Evolutionary conservation across 1,139 yeast species (phyloP).

Genomic region (Kodamaea ohmeri): DNA sequence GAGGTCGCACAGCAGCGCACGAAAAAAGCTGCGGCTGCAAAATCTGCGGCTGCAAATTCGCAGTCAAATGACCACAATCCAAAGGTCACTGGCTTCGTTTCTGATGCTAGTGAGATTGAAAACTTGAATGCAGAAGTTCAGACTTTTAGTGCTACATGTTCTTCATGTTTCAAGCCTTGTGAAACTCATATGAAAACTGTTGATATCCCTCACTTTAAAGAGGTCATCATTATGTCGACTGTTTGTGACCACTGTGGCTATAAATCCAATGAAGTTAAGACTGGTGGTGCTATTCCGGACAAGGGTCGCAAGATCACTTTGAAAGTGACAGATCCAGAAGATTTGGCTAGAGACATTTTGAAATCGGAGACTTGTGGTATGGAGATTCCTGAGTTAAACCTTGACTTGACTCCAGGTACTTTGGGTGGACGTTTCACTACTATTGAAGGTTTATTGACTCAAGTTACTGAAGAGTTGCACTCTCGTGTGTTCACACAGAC

Average conservation of each 20-base stretch:
- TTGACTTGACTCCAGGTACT: slow-evolving; percentile 95
- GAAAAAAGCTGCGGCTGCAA: slow-evolving; percentile 23
- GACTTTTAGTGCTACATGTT: slow-evolving; percentile 88
- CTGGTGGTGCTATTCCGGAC: slow-evolving; percentile 94
- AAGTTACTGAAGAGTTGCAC: slow-evolving; percentile 87
- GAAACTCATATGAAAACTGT: slow-evolving; percentile 96
- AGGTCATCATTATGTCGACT: slow-evolving; percentile 95
- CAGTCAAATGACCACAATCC: slow-evolving; percentile 31
- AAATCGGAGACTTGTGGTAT: slow-evolving; percentile 93
- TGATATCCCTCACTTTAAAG: slow-evolving; percentile 96
- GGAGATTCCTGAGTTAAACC: slow-evolving; percentile 78
- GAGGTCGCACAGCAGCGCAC: slow-evolving; percentile 56
- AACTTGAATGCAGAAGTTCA: slow-evolving; percentile 87
- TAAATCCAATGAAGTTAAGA: slow-evolving; percentile 95
- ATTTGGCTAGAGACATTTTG: slow-evolving; percentile 88
- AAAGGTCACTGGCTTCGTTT: slow-evolving; percentile 48
- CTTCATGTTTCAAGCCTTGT: slow-evolving; percentile 78
- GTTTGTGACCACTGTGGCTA: slow-evolving; percentile 92
- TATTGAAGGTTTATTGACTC: slow-evolving; percentile 84
- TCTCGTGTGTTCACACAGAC: slow-evolving; percentile 81
- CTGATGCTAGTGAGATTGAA: slow-evolving; percentile 78
- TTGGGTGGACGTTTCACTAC: slow-evolving; percentile 98
- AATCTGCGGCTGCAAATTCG: neutral
- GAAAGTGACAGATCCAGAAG: slow-evolving; percentile 85
- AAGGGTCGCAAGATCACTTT: slow-evolving; percentile 76